Evolutionary conservation across 1,139 yeast genomes (phyloP).

Genomic region (Groenewaldozyma auringiensis): DNA sequence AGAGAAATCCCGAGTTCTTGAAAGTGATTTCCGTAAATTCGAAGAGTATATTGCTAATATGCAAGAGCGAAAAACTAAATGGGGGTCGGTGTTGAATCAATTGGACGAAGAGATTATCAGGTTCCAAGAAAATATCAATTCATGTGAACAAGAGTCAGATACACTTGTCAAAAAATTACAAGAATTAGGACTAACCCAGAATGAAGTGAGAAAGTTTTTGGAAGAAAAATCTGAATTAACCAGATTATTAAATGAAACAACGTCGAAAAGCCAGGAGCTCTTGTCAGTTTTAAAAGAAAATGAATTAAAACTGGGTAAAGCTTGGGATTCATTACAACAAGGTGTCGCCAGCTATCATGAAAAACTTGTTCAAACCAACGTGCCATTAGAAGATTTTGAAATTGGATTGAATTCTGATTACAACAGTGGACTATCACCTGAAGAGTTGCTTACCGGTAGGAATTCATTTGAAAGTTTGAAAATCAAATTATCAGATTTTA

Average conservation of each 20-base stretch:
- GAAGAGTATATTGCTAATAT: constrained; percentile 62
- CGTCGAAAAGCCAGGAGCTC: neutral
- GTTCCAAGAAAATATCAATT: constrained; percentile 40
- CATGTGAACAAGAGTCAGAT: constrained; percentile 40
- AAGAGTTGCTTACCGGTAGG: constrained; percentile 32
- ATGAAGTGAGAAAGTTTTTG: constrained; percentile 55
- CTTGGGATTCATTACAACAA: constrained; percentile 47
- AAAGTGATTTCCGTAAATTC: constrained; percentile 64
- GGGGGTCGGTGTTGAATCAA: constrained; percentile 52
- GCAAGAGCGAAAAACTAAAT: constrained; percentile 54
- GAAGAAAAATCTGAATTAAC: constrained; percentile 31
- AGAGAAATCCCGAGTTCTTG: constrained; percentile 55
- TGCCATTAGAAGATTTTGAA: constrained; percentile 33
- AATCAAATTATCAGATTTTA: constrained; percentile 38
- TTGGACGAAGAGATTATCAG: constrained; percentile 47
- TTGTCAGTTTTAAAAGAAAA: neutral
- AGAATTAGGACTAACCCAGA: constrained; percentile 51
- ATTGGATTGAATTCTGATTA: constrained; percentile 22
- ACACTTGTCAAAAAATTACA: constrained; percentile 43
- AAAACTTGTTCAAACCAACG: constrained; percentile 41
- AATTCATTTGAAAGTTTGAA: constrained; percentile 33
- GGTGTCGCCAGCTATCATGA: constrained; percentile 33
- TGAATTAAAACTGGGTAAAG: constrained; percentile 35
- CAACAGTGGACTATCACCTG: constrained; percentile 39
- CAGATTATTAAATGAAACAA: neutral